Percentiles rank a stretch among this genome's conserved stretches.
phyloP scores from a whole-genome alignment of 176 grass and related monocot species.

The maize (Zea mays) region DNA sequence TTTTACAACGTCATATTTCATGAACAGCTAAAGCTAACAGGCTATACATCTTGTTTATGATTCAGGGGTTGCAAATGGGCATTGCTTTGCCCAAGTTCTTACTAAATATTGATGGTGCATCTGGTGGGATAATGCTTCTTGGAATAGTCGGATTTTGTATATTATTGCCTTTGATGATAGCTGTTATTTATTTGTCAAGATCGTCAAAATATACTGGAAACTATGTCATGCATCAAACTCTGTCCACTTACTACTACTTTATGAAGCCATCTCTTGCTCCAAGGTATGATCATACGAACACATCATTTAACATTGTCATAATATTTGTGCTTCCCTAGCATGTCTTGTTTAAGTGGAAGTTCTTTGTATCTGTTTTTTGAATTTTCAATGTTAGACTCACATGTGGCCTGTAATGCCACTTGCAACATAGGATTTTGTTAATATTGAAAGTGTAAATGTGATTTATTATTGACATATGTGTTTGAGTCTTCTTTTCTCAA shows the following conservation, averaged over 20 bases:
- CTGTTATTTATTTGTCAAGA: slow-evolving; percentile 99
- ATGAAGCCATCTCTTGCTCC: slow-evolving; percentile 99
- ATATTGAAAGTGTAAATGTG: not conserved
- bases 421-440: not conserved
- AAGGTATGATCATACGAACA: slow-evolving; percentile 56
- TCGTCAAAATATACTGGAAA: slow-evolving; percentile 99
- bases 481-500: not conserved
- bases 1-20: not conserved
- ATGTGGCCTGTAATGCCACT: not conserved
- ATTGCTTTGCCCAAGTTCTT: slow-evolving; percentile 96
- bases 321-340: not conserved
- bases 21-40: slow-evolving; percentile 21
- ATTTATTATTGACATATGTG: not conserved
- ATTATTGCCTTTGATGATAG: slow-evolving; percentile 89
- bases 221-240: slow-evolving; percentile 98
- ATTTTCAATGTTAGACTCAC: not conserved
- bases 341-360: not conserved
- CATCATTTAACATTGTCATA: not conserved
- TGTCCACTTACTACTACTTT: slow-evolving; percentile 93
- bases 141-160: slow-evolving; percentile 96
- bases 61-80: slow-evolving; percentile 96
- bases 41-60: slow-evolving; percentile 13
- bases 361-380: not conserved
- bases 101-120: slow-evolving; percentile 91
- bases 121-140: slow-evolving; percentile 89